phyloP scores from a whole-genome alignment of 2,329 filamentous ascomycete genomes.

The Dendrostoma leiphaemia region DNA sequence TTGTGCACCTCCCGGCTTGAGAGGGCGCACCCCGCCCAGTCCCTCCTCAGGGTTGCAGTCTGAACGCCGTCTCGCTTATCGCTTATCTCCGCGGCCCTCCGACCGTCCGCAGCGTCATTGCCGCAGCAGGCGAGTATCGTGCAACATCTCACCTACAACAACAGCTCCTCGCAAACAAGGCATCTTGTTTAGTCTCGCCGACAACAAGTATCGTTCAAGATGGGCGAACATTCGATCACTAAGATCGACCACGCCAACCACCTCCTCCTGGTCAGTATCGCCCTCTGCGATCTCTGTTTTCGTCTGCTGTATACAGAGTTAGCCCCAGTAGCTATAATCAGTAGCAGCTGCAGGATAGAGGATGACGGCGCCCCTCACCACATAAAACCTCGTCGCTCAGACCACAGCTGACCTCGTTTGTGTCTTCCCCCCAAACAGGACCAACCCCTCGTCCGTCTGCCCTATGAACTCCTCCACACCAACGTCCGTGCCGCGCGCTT shows the following conservation, averaged over 20 bases:
- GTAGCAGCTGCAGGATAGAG: no score
- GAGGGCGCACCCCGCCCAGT: not conserved
- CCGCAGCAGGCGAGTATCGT: not conserved
- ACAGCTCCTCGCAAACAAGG: not conserved
- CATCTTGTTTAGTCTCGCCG: not conserved
- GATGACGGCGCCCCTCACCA: not conserved
- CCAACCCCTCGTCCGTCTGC: conserved; percentile 88
- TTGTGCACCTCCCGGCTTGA: not conserved
- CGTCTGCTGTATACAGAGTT: no score
- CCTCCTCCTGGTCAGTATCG: conserved; percentile 62
- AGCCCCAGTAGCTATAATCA: not conserved
- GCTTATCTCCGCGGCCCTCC: conserved; percentile 13
- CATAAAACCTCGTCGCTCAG: not conserved
- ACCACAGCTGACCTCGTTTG: conserved; percentile 1
- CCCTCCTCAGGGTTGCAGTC: not conserved
- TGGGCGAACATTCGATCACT: conserved; percentile 61
- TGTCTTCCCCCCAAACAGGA: conserved; percentile 58
- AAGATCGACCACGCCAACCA: conserved; percentile 74
- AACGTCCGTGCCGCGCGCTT: conserved; percentile 88
- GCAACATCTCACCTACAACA: not conserved
- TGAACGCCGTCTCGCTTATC: not conserved
- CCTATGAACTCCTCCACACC: conserved; percentile 87
- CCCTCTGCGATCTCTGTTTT: no score
- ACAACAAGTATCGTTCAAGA: conserved; percentile 29
- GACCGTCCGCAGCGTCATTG: conserved; percentile 11